Percentiles rank a stretch among this genome's conserved stretches.
These are phyloP conservation scores for Monosporozyma servazzii DNA, from an alignment of 805 yeast species.

Conservation along the genomic window DNA sequence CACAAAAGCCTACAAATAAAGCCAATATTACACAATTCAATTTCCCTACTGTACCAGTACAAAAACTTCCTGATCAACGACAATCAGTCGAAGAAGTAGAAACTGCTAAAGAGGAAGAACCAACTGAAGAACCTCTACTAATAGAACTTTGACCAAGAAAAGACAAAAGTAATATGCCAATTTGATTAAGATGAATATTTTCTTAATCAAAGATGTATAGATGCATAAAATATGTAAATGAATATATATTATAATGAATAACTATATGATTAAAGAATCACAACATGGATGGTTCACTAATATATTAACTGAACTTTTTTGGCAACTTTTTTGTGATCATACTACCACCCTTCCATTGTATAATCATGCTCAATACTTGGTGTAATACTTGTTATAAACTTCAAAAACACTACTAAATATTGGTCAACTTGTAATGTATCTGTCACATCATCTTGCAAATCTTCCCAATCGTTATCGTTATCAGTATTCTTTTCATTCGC, in stretches of 20 bases:
- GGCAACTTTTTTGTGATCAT: neutral
- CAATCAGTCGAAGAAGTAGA: slow-evolving; percentile 4
- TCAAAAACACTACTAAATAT: slow-evolving; percentile 78
- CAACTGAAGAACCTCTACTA: slow-evolving; percentile 19
- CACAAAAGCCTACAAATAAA: neutral
- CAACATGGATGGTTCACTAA: no score
- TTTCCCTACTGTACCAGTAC: slow-evolving; percentile 36
- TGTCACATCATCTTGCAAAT: slow-evolving; percentile 33
- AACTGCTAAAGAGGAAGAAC: slow-evolving; percentile 16
- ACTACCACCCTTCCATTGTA: slow-evolving; percentile 87
- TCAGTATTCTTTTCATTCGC: slow-evolving; percentile 18
- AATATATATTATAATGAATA: neutral
- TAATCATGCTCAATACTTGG: slow-evolving; percentile 97
- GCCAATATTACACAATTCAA: slow-evolving; percentile 30
- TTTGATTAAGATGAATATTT: neutral
- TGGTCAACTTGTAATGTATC: slow-evolving; percentile 76
- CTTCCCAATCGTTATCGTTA: slow-evolving; percentile 45
- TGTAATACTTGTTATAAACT: slow-evolving; percentile 92
- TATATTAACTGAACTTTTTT: neutral
- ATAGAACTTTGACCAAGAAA: slow-evolving; percentile 17
- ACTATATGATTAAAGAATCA: neutral
- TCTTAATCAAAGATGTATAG: neutral
- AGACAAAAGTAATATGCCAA: neutral
- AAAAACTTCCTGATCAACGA: slow-evolving; percentile 11
- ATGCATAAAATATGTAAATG: neutral